A percentile compares a stretch with the other conserved stretches of the same genome.
phyloP scores from a whole-genome alignment of 495 filamentous ascomycete genomes.

The Aspergillus funiculosus region DNA sequence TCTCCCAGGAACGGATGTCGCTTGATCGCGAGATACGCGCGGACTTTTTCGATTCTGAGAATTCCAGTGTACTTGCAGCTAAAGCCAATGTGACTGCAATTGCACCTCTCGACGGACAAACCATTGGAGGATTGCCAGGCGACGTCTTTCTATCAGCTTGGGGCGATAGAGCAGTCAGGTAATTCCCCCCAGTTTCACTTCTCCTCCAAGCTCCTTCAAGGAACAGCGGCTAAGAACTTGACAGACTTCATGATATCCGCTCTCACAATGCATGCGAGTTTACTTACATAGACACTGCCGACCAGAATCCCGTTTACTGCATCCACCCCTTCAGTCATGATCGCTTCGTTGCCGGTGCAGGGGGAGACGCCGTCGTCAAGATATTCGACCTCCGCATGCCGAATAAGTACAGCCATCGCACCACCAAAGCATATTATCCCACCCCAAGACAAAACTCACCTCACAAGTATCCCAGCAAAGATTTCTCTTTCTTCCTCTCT shows the following conservation, averaged over 20 bases:
- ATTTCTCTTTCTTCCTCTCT: slow-evolving; percentile 38
- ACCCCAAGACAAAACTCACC: neutral
- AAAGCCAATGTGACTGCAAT: slow-evolving; percentile 46
- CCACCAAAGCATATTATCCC: slow-evolving; percentile 17
- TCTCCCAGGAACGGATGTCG: slow-evolving; percentile 38
- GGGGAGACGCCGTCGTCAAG: slow-evolving; percentile 54
- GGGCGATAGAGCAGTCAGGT: slow-evolving; percentile 54
- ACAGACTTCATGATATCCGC: slow-evolving; percentile 63
- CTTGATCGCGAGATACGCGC: slow-evolving; percentile 31
- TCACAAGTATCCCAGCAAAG: slow-evolving; percentile 21
- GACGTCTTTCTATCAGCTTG: slow-evolving; percentile 58
- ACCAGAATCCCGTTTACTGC: slow-evolving; percentile 54
- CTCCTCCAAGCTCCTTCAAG: neutral
- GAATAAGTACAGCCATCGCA: slow-evolving; percentile 40
- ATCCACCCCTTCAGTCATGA: slow-evolving; percentile 51
- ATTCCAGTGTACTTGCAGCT: slow-evolving; percentile 17
- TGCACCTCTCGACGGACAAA: slow-evolving; percentile 39
- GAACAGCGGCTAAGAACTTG: neutral
- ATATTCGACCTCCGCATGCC: slow-evolving; percentile 60
- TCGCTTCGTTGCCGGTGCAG: slow-evolving; percentile 52
- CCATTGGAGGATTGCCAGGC: slow-evolving; percentile 27
- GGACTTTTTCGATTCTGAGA: slow-evolving; percentile 22
- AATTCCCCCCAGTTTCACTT: slow-evolving; percentile 12
- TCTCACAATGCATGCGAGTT: slow-evolving; percentile 41
- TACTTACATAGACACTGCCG: slow-evolving; percentile 51